These are phyloP conservation scores for Neoscytalidium dimidiatum DNA, from an alignment of 2,329 filamentous ascomycete genomes.

Conservation along the genomic window DNA sequence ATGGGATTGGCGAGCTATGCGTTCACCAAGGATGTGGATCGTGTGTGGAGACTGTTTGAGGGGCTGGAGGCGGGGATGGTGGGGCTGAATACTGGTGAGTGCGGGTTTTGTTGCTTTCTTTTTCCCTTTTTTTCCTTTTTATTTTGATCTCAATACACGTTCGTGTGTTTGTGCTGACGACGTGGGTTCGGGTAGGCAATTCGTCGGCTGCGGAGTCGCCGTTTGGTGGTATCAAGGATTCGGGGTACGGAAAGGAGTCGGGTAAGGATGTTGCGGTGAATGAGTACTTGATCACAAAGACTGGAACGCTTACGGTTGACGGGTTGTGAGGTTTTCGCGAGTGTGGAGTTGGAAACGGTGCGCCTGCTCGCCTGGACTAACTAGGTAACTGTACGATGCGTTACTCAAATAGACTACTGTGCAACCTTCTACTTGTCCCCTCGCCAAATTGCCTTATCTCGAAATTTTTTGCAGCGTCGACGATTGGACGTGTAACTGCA, in stretches of 20 bases:
- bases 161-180: not conserved
- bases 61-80: slow-evolving; percentile 71
- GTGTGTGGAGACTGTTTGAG: slow-evolving; percentile 66
- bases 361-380: too few relatives aligned
- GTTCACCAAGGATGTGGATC: slow-evolving; percentile 69
- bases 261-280: slow-evolving; percentile 66
- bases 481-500: too few relatives aligned
- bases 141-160: not conserved
- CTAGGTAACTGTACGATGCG: too few relatives aligned
- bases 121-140: not conserved
- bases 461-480: too few relatives aligned
- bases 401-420: too few relatives aligned
- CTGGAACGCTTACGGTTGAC: slow-evolving; percentile 63
- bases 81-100: slow-evolving; percentile 61
- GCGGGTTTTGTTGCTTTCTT: not conserved
- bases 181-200: slow-evolving; percentile 47
- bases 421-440: too few relatives aligned
- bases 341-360: too few relatives aligned
- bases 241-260: slow-evolving; percentile 67
- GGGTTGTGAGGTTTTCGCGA: slow-evolving; percentile 24
- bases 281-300: slow-evolving; percentile 66
- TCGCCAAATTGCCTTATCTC: too few relatives aligned
- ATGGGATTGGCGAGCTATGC: slow-evolving; percentile 69
- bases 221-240: slow-evolving; percentile 69
- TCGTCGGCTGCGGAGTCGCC: slow-evolving; percentile 67